A percentile compares a stretch with the other conserved stretches of the same genome.
Evolutionary conservation across 345 rosid species (phyloP).

Genomic region (Adansonia digitata): DNA sequence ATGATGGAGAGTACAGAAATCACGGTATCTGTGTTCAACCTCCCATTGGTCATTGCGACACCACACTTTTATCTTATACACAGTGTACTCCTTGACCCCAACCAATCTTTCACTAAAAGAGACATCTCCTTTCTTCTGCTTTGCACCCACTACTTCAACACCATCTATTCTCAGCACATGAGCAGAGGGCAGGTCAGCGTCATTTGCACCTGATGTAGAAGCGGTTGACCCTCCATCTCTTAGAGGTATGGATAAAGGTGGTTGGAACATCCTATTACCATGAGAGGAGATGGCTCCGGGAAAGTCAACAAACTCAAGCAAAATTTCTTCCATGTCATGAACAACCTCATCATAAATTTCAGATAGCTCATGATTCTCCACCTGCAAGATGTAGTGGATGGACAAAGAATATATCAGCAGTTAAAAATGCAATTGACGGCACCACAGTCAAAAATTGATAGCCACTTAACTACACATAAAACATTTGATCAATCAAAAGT

Average conservation of each 20-base stretch:
- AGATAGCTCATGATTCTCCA: conserved; percentile 47
- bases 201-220: conserved; percentile 56
- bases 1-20: conserved; percentile 77
- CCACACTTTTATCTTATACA: conserved; percentile 72
- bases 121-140: conserved; percentile 87
- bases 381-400: conserved; percentile 35
- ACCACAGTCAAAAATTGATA: conserved; percentile 8
- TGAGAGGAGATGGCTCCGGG: conserved; percentile 54
- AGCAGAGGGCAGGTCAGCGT: conserved; percentile 30
- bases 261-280: conserved; percentile 43
- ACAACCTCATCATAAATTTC: conserved; percentile 79
- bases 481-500: neutral
- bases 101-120: conserved; percentile 91
- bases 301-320: conserved; percentile 75
- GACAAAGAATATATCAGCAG: conserved; percentile 21
- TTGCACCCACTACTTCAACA: conserved; percentile 84
- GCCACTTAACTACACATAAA: neutral
- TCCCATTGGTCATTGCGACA: conserved; percentile 81
- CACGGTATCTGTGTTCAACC: conserved; percentile 90
- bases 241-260: conserved; percentile 44
- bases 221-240: conserved; percentile 82
- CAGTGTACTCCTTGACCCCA: conserved; percentile 91
- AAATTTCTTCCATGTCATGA: conserved; percentile 94
- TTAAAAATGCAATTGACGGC: conserved; percentile 8
- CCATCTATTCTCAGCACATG: conserved; percentile 55